Base-by-base conservation (phyloP, 805 yeast genomes). In the Lipomyces anomalus region DNA sequence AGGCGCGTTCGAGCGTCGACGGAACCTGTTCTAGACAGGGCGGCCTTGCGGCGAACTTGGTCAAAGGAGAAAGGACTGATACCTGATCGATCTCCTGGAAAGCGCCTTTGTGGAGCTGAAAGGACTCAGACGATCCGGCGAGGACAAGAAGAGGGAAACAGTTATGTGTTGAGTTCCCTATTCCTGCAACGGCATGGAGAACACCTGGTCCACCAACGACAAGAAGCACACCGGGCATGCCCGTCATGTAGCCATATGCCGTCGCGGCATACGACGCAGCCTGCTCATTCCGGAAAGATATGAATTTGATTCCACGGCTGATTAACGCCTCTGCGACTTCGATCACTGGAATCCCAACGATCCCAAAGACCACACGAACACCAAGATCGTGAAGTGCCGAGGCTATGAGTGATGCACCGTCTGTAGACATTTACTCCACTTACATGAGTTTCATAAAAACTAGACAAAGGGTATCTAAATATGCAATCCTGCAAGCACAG, bases 151-250 rank as follows among this genome's bases (percentile, higher is more conserved):
- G 60, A 3, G 89, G 89, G 75, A 83, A 79, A 44, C 75, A 69
- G 60, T 82, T 82, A 43, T 73, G 65, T 33, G 67, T 69, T 4
- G 87, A 74, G 56, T 82, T 82, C 56, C 76, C 79, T 1, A 79
- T 65, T 9, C 88, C 89, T 0, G 87, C 76, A 36, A 78, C 56
- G 0, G 84, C 80, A 51, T 82, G 86, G 6, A 82, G 69, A 2
- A 82, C 66, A 3, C 88, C 88, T 0, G 88, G 87, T 0, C 88
- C 88, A 26, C 89, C 88, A 3, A 82, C 88, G 0, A 80, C 83
- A 2, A 82, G 66, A 16, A 79, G 60, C 0, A 82, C 83, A 17
- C 84, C 87, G 0, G 88, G 88, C 47, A 61, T 65, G 1, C 77
- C 76, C 3, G 83, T 79, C 35, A 82, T 58, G 52, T 76, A 82